These are phyloP conservation scores for Talaromyces sp. DNA, from an alignment of 2,329 filamentous ascomycete species.

Conservation along the genomic window DNA sequence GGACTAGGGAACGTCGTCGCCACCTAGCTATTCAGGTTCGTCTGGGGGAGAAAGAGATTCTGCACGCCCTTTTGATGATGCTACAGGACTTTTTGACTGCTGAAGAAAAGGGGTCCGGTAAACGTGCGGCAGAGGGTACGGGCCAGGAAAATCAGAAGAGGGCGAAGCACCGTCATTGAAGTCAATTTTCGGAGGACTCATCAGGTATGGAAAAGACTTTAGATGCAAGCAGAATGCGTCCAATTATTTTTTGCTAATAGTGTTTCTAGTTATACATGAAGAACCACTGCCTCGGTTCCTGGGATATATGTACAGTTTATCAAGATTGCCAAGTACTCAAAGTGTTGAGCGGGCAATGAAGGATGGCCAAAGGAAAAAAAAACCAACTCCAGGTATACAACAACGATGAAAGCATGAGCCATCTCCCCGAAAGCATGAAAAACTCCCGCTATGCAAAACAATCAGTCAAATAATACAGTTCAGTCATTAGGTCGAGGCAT, in stretches of 20 bases:
- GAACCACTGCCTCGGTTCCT: conserved; percentile 23
- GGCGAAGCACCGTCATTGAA: conserved; percentile 21
- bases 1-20: conserved; percentile 34
- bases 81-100: conserved; percentile 28
- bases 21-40: conserved; percentile 66
- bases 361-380: background rate
- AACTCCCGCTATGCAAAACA: conserved; percentile 15
- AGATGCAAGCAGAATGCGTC: conserved; percentile 5
- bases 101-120: conserved; percentile 15
- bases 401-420: conserved; percentile 18
- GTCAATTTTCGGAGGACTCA: no score
- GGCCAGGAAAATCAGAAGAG: conserved; percentile 28
- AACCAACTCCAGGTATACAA: conserved; percentile 7
- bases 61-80: conserved; percentile 52
- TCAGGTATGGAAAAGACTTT: background rate
- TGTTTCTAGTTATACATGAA: conserved; percentile 38
- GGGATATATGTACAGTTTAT: conserved; percentile 39
- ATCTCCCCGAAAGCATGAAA: conserved; percentile 5
- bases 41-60: conserved; percentile 67
- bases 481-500: conserved; percentile 25
- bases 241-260: conserved; percentile 28
- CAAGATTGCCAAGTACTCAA: conserved; percentile 12
- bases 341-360: background rate
- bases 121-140: conserved; percentile 29
- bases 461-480: conserved; percentile 24